phyloP scores from a whole-genome alignment of 768 basidiomycete genomes.

The Mycena haematopus region DNA sequence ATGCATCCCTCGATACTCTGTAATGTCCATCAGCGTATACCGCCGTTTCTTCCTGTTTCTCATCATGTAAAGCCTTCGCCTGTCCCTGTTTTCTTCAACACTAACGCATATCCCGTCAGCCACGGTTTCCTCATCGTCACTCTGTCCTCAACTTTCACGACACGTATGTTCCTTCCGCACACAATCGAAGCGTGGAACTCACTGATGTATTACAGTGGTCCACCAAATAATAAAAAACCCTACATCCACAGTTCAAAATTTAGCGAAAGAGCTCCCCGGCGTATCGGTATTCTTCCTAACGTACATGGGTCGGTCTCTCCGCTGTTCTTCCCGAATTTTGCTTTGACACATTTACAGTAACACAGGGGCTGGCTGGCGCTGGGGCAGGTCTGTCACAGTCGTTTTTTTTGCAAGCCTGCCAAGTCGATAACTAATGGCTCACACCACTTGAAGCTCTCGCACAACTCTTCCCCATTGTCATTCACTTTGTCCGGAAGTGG shows the following conservation, averaged over 20 bases:
- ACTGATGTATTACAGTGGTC: background rate
- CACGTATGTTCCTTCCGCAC: constrained; percentile 31
- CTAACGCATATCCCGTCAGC: constrained; percentile 33
- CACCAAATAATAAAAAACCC: constrained; percentile 50
- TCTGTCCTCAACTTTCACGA: constrained; percentile 62
- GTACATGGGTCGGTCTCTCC: constrained; percentile 51
- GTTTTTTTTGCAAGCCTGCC: background rate
- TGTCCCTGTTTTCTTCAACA: background rate
- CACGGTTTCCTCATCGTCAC: constrained; percentile 81
- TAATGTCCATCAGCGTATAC: constrained; percentile 76
- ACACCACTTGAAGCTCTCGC: constrained; percentile 50
- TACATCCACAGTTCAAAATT: constrained; percentile 46
- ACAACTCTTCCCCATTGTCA: constrained; percentile 56
- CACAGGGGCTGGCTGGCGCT: constrained; percentile 59
- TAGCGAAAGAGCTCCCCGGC: constrained; percentile 59
- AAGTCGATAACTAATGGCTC: background rate
- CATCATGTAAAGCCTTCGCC: constrained; percentile 48
- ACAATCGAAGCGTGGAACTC: background rate
- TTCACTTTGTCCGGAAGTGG: constrained; percentile 69
- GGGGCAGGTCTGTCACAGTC: constrained; percentile 38
- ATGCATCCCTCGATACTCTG: constrained; percentile 70
- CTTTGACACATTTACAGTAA: constrained; percentile 38
- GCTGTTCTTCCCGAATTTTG: background rate
- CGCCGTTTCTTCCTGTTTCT: constrained; percentile 75
- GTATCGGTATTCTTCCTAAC: constrained; percentile 70